A percentile compares a stretch with the other conserved stretches of the same genome.
Evolutionary conservation across 2,329 filamentous ascomycete genomes (phyloP).

Genomic region (Cladorrhinum sp.): DNA sequence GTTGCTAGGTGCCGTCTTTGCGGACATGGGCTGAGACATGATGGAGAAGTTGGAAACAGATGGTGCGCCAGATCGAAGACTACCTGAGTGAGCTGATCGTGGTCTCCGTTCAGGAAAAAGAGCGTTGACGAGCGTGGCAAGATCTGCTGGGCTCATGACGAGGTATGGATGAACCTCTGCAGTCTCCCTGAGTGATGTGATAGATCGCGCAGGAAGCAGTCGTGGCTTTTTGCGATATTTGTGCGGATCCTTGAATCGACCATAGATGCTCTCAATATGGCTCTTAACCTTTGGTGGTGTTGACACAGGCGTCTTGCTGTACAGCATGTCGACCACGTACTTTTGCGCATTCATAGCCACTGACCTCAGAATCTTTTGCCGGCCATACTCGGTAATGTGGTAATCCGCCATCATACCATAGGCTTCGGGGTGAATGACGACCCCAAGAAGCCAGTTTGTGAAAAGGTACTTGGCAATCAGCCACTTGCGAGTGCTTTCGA

Average conservation of each 20-base stretch:
- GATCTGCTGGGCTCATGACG: slow-evolving; percentile 74
- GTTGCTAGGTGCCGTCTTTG: slow-evolving; percentile 52
- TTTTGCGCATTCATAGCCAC: slow-evolving; percentile 78
- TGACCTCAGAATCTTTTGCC: slow-evolving; percentile 76
- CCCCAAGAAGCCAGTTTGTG: slow-evolving; percentile 77
- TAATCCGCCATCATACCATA: slow-evolving; percentile 79
- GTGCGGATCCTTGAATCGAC: slow-evolving; percentile 56
- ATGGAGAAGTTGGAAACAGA: slow-evolving; percentile 66
- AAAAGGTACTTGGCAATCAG: slow-evolving; percentile 92
- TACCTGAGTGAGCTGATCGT: slow-evolving; percentile 59
- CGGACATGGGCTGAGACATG: slow-evolving; percentile 66
- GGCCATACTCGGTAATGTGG: slow-evolving; percentile 86
- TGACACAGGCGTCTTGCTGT: slow-evolving; percentile 64
- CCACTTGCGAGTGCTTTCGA: slow-evolving; percentile 75
- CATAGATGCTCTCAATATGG: slow-evolving; percentile 70
- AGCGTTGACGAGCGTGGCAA: slow-evolving; percentile 76
- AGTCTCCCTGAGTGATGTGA: slow-evolving; percentile 72
- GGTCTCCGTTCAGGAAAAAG: slow-evolving; percentile 75
- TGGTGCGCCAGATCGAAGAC: slow-evolving; percentile 63
- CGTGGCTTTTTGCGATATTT: slow-evolving; percentile 52
- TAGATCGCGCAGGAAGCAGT: slow-evolving; percentile 67
- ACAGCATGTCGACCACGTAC: slow-evolving; percentile 72
- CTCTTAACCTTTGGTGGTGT: slow-evolving; percentile 61
- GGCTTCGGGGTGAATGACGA: slow-evolving; percentile 85
- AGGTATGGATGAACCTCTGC: slow-evolving; percentile 76